Percentiles rank a stretch among this genome's conserved stretches.
Evolutionary conservation across 768 basidiomycete species (phyloP).

Genomic region (Gautieria morchelliformis): DNA sequence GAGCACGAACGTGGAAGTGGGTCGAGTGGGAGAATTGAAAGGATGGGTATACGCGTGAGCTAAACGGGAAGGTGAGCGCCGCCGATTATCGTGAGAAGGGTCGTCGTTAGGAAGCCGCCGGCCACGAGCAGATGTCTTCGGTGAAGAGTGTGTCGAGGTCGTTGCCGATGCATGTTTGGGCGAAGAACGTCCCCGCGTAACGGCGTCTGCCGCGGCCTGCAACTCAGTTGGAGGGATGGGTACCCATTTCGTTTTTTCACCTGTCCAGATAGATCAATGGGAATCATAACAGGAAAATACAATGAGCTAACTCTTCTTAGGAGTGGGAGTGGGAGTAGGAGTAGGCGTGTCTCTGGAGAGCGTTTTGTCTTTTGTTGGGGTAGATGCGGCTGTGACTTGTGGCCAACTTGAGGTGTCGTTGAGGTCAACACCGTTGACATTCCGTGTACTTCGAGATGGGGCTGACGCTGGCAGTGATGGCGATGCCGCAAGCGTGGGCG

Average conservation of each 20-base stretch:
- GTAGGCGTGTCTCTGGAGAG: neutral
- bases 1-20: neutral
- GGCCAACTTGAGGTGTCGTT: slow-evolving; percentile 8
- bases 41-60: slow-evolving; percentile 4
- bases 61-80: slow-evolving; percentile 1
- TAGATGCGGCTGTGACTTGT: neutral
- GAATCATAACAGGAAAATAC: neutral
- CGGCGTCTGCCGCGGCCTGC: slow-evolving; percentile 41
- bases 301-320: slow-evolving; percentile 5
- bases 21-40: neutral
- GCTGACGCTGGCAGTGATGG: slow-evolving; percentile 8
- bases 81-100: slow-evolving; percentile 12
- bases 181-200: neutral
- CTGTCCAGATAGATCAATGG: slow-evolving; percentile 15
- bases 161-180: slow-evolving; percentile 2
- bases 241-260: slow-evolving; percentile 54
- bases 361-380: neutral
- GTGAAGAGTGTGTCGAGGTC: neutral
- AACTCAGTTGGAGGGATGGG: slow-evolving; percentile 48
- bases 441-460: neutral
- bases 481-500: slow-evolving; percentile 3
- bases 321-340: neutral
- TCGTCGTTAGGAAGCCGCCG: slow-evolving; percentile 33
- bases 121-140: slow-evolving; percentile 20
- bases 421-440: neutral